Conservation (phyloP, 495 filamentous ascomycete genomes). For the Schizothecium vesticola region DNA sequence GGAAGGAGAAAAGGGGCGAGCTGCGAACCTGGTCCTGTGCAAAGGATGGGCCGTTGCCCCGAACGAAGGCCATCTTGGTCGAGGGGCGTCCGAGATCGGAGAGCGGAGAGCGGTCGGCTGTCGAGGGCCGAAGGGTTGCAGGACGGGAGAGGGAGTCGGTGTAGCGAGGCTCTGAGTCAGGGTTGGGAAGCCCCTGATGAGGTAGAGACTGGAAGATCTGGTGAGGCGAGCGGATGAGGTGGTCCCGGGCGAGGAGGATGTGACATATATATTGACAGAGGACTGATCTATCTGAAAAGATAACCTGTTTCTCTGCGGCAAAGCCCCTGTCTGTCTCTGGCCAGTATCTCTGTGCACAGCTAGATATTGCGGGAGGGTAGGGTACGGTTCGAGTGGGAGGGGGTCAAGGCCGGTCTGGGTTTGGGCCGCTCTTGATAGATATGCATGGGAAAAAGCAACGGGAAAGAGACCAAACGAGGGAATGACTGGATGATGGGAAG, state of each 20-base stretch:
- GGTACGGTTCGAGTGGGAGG: background rate
- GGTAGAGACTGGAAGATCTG: background rate
- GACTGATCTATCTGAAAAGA: background rate
- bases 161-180: background rate
- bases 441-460: background rate
- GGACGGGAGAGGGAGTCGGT: background rate
- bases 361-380: background rate
- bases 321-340: background rate
- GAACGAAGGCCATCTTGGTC: conserved; percentile 23
- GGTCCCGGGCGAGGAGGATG: background rate
- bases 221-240: background rate
- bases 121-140: background rate
- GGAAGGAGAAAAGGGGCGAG: background rate
- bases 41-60: conserved; percentile 18
- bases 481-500: conserved; percentile 7
- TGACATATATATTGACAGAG: background rate
- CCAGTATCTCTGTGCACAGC: background rate
- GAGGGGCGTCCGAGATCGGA: background rate
- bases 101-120: background rate
- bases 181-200: background rate
- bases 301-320: background rate
- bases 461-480: background rate
- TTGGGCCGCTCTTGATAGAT: background rate
- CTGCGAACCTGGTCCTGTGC: conserved; percentile 27
- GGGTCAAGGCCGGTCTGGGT: background rate